phyloP scores from a whole-genome alignment of 495 filamentous ascomycete genomes.

The Talaromyces wortmannii region DNA sequence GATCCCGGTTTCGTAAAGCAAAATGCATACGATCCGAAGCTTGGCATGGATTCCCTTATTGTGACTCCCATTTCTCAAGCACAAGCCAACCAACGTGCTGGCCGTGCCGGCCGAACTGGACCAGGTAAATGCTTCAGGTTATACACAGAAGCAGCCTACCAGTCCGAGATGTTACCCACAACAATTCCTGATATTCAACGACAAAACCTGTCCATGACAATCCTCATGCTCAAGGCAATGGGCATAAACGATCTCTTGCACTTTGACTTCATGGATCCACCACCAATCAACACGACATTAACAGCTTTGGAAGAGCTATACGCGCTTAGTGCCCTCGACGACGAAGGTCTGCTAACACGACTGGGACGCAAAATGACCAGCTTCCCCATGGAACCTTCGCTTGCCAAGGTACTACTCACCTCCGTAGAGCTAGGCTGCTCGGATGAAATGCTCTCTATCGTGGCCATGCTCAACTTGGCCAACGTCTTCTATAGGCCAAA shows the following conservation, averaged over 20 bases:
- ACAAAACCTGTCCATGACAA: constrained; percentile 88
- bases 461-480: constrained; percentile 79
- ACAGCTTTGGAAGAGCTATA: constrained; percentile 94
- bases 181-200: constrained; percentile 95
- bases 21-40: constrained; percentile 92
- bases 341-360: constrained; percentile 91
- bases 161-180: constrained; percentile 95
- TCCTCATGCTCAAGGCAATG: constrained; percentile 99
- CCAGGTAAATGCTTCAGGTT: constrained; percentile 95
- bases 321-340: constrained; percentile 83
- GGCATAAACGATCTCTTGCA: constrained; percentile 96
- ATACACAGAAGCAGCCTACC: constrained; percentile 93
- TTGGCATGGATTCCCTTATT: constrained; percentile 94
- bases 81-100: constrained; percentile 90
- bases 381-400: constrained; percentile 86
- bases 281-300: constrained; percentile 95
- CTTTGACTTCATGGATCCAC: constrained; percentile 99
- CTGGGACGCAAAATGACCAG: constrained; percentile 96
- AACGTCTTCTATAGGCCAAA: constrained; percentile 91
- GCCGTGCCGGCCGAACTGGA: constrained; percentile 87
- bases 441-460: constrained; percentile 89
- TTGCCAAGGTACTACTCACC: constrained; percentile 85
- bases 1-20: constrained; percentile 98
- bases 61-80: constrained; percentile 96
- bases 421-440: constrained; percentile 83